Base-by-base conservation (phyloP, 1,284 basidiomycete species). In the Ustilago tritici region DNA sequence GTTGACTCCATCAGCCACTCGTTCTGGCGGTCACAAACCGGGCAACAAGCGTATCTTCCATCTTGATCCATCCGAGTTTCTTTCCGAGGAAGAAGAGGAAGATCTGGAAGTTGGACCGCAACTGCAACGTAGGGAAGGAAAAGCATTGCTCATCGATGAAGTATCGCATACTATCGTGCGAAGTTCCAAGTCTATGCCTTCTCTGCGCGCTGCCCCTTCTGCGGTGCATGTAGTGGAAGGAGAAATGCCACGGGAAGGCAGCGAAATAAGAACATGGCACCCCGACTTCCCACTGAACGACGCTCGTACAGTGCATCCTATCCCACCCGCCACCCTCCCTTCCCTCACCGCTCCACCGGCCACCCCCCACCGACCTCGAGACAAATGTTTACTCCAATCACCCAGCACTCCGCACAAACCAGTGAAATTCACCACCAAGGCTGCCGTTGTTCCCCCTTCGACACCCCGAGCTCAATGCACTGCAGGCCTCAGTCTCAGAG, bases 31-130 rank as follows among this genome's bases (percentile, higher is more conserved):
- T 3, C 58, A 66, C 14, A 63, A 67, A 34, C 43, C 55, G 0
- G 72, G 73, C 19, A 75, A 68, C 52, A 64, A 74, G 8, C 49
- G 49, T n/a, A 74, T 52, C n/a, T 69, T 79, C 32, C 57, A 62
- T n/a, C 57, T 76, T 34, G 77, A 78, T 53, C 58, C 69, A 2
- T 50, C 58, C 60, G 70, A 77, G 49, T 50, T 73, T 12, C 52
- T 71, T 12, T 56, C 61, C 11, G 58, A 64, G 8, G 68, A 62
- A n/a, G 74, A 68, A 10, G 74, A 71, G 8, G 66, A 63, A 1
- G 63, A 60, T 11, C 56, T 61, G 9, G 62, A 56, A 3, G 58
- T 40, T 11, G 47, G 38, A 12, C n/a, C 41, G 3, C 32, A 31
- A 8, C 17, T 31, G 34, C 7, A 15, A 14, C 17, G 55, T 12